Evolutionary conservation across 148 eudicot genomes (phyloP), one percentile per base, ranked within the genome.

Genomic region (Beta vulgaris): DNA sequence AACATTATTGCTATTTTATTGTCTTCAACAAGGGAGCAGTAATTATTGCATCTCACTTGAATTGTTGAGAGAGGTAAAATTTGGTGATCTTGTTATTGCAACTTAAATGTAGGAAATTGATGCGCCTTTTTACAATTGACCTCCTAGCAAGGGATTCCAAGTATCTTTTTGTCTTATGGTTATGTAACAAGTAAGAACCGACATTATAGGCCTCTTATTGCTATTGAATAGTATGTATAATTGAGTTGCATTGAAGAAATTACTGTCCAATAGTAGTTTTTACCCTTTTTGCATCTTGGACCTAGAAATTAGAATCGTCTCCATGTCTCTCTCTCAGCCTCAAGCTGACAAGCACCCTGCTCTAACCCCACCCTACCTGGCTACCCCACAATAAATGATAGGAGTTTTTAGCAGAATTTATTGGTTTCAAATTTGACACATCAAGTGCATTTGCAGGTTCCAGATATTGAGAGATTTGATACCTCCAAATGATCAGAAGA

Each of bases 401-500:
- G n/a, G n/a, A n/a, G n/a, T n/a, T n/a, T n/a, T n/a, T n/a, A n/a
- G n/a, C n/a, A n/a, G n/a, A n/a, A n/a, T n/a, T n/a, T n/a, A n/a
- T n/a, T n/a, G n/a, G n/a, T n/a, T n/a, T n/a, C n/a, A n/a, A n/a
- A n/a, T 61, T 62, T 68, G 58, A 74, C 60, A 51, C 31, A 9
- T 72, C 44, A 60, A 23, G 69, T 76, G 36, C 70, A 39, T 44
- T 25, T 80, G 68, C 93, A 92, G 98, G 81, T 94, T 94, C 81
- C 98, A 90, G 83, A 88, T 86, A 79, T 85, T 94, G 83, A 90
- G 84, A 83, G 90, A 90, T 73, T 88, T 94, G 29, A 89, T 94
- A 65, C 98, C 98, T 55, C 88, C 94, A 67, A 91, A 87, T 87
- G 97, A 94, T 79, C 97, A 92, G 80, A 94, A 88, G 86, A 85